Conservation (phyloP, 306 rosid species). For the Sophora flavescens region DNA sequence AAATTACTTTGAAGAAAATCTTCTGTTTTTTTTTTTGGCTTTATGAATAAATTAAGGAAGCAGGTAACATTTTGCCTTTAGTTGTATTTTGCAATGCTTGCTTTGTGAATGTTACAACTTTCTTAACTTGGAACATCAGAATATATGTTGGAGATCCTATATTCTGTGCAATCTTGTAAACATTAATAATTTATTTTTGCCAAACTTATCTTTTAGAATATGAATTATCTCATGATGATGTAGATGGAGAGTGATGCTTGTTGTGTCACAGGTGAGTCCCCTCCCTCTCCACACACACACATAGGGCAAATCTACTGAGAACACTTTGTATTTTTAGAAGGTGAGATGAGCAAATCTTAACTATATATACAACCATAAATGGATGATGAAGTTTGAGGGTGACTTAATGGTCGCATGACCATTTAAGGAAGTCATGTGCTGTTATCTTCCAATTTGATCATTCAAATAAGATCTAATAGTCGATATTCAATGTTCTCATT, state of each 20-base stretch:
- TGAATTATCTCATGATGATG: slow-evolving; percentile 94
- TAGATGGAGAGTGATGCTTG: slow-evolving; percentile 98
- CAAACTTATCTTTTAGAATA: slow-evolving; percentile 91
- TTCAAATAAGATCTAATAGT: too few species aligned
- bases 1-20: not conserved
- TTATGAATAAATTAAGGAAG: slow-evolving; percentile 24
- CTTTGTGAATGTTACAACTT: not conserved
- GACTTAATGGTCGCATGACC: too few species aligned
- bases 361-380: too few species aligned
- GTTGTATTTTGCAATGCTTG: slow-evolving; percentile 16
- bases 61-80: not conserved
- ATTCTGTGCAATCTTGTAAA: slow-evolving; percentile 16
- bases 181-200: slow-evolving; percentile 42
- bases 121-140: not conserved
- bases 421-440: too few species aligned
- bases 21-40: slow-evolving; percentile 15
- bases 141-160: slow-evolving; percentile 19
- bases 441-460: too few species aligned
- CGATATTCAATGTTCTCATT: too few species aligned
- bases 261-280: slow-evolving; percentile 58
- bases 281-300: not conserved
- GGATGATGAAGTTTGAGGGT: too few species aligned
- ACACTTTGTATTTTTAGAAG: too few species aligned
- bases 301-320: too few species aligned
- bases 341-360: too few species aligned